Conservation (phyloP, 2,329 filamentous ascomycete species). For the Cordyceps farinosa region DNA sequence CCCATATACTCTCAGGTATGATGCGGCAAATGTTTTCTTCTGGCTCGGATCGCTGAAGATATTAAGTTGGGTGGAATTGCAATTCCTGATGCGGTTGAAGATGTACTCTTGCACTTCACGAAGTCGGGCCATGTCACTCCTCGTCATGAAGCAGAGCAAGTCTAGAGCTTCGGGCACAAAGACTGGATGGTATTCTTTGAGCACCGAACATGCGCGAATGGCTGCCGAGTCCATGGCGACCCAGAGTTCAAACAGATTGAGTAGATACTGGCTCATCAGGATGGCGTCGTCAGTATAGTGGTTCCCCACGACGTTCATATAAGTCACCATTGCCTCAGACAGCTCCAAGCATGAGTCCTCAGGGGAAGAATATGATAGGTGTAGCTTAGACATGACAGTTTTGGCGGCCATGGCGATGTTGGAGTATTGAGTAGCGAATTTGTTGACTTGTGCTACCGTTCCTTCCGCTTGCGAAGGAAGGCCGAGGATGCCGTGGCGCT, state of each 20-base stretch:
- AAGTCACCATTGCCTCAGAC: background rate
- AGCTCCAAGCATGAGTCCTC: background rate
- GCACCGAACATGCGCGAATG: conserved; percentile 39
- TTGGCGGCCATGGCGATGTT: background rate
- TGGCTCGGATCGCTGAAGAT: background rate
- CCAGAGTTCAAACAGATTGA: conserved; percentile 58
- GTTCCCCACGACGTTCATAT: conserved; percentile 15
- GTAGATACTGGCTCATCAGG: conserved; percentile 32
- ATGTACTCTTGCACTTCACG: conserved; percentile 26
- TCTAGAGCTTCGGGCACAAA: conserved; percentile 51
- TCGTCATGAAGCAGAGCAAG: conserved; percentile 47
- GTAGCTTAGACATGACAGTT: background rate
- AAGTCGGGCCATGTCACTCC: conserved; percentile 48
- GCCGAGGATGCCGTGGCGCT: background rate
- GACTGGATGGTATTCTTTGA: conserved; percentile 48
- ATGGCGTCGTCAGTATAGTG: conserved; percentile 33
- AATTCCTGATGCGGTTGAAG: background rate
- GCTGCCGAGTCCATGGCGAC: conserved; percentile 50
- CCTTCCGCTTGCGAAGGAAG: background rate
- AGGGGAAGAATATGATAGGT: background rate
- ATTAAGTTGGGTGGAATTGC: background rate
- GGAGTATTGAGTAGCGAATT: background rate
- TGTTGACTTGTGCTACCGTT: background rate
- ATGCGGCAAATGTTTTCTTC: background rate
- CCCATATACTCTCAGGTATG: background rate